phyloP scores from a whole-genome alignment of 1,284 basidiomycete genomes.

The Cryptococcus jaspeensis region DNA sequence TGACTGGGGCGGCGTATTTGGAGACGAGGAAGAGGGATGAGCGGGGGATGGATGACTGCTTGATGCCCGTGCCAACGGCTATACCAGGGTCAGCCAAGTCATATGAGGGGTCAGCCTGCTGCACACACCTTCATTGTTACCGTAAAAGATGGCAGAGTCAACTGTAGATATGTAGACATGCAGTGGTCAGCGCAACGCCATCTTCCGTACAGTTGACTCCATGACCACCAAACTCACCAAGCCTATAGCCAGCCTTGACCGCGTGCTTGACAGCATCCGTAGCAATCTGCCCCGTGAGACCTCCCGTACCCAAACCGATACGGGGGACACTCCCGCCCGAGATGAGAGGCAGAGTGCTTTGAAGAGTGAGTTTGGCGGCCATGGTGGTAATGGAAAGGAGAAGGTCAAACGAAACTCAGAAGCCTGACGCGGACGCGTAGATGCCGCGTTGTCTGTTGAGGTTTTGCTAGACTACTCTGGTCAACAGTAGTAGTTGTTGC shows the following conservation, averaged over 20 bases:
- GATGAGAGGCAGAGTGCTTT: conserved; percentile 31
- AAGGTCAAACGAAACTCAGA: too few species aligned
- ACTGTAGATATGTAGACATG: too few species aligned
- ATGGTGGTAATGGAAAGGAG: too few species aligned
- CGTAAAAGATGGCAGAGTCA: conserved; percentile 63
- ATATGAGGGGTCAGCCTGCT: too few species aligned
- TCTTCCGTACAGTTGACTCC: too few species aligned
- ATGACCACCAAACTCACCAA: conserved; percentile 3
- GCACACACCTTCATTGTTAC: conserved; percentile 60
- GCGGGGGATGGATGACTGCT: conserved; percentile 33
- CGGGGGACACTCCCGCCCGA: conserved; percentile 59
- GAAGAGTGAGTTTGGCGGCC: conserved; percentile 29
- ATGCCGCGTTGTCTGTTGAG: too few species aligned
- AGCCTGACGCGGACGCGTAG: too few species aligned
- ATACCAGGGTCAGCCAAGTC: not conserved
- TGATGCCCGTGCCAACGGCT: conserved; percentile 32
- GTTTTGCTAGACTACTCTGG: too few species aligned
- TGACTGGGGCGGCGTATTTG: conserved; percentile 50
- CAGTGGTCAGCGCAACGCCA: not conserved
- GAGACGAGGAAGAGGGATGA: conserved; percentile 54
- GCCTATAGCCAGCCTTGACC: conserved; percentile 65
- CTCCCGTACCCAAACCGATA: conserved; percentile 63
- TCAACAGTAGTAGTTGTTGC: too few species aligned
- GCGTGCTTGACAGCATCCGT: conserved; percentile 63
- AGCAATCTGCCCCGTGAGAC: conserved; percentile 19